These are phyloP conservation scores for Pythium sukuiense DNA, from an alignment of 352 stramenopile genomes.

Conservation along the genomic window DNA sequence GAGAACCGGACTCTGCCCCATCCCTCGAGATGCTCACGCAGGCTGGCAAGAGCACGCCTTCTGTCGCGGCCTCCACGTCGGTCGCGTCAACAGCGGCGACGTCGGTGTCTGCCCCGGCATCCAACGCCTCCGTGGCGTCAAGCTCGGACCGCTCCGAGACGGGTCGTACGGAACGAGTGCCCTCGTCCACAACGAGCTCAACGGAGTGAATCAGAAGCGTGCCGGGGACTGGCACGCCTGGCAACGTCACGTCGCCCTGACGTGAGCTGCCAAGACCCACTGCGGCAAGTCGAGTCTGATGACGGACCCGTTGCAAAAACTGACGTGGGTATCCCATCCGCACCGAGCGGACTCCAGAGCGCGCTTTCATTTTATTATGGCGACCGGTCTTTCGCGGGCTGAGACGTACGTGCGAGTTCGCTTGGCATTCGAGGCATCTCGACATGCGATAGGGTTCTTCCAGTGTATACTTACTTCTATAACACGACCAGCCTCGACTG, in stretches of 20 bases:
- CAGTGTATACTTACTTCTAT: neutral
- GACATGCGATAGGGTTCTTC: neutral
- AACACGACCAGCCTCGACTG: neutral
- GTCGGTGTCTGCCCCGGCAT: neutral
- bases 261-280: neutral
- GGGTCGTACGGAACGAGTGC: neutral
- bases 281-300: neutral
- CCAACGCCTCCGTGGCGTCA: neutral
- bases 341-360: neutral
- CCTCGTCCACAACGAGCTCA: slow-evolving; percentile 11
- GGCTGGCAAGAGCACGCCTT: slow-evolving; percentile 45
- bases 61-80: neutral
- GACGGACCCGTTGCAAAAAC: neutral
- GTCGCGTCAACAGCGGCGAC: neutral
- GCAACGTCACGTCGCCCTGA: neutral
- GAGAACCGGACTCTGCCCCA: slow-evolving; percentile 68
- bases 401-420: neutral
- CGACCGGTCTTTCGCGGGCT: too few species aligned
- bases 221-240: neutral
- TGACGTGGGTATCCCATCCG: neutral
- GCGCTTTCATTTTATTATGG: neutral
- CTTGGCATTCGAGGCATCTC: neutral
- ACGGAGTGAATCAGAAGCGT: neutral
- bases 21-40: slow-evolving; percentile 76
- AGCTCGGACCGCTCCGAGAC: slow-evolving; percentile 8